Evolutionary conservation across 192 early-diverging fungal genomes (phyloP).

Genomic region (Coemansia sp.): DNA sequence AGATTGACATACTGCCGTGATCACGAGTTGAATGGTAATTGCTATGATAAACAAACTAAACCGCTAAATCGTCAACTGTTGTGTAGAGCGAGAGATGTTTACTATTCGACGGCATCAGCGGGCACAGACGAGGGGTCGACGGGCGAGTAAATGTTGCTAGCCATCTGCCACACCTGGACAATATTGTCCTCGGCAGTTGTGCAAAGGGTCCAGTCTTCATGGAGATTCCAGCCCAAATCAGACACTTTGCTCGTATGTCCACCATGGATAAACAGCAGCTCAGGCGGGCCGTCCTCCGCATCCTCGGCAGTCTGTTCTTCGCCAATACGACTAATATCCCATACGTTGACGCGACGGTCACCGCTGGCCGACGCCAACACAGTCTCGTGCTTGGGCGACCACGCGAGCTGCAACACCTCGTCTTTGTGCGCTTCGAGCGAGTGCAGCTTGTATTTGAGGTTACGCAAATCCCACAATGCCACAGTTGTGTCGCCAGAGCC

Average conservation of each 20-base stretch:
- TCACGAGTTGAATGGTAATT: too few species aligned
- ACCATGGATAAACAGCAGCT: constrained; percentile 97
- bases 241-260: constrained; percentile 96
- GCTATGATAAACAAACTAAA: too few species aligned
- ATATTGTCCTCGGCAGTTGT: constrained; percentile 97
- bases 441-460: constrained; percentile 82
- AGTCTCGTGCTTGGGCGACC: constrained; percentile 92
- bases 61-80: background rate
- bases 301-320: constrained; percentile 93
- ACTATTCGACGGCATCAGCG: constrained; percentile 32
- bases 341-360: constrained; percentile 89
- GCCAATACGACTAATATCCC: constrained; percentile 93
- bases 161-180: constrained; percentile 98
- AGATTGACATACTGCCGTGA: background rate
- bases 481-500: constrained; percentile 94
- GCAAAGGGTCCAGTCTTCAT: constrained; percentile 92
- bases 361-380: constrained; percentile 88
- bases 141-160: constrained; percentile 59
- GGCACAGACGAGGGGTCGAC: constrained; percentile 38
- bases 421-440: constrained; percentile 86
- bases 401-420: constrained; percentile 88
- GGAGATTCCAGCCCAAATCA: constrained; percentile 94
- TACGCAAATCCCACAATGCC: constrained; percentile 94
- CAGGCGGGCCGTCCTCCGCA: constrained; percentile 96
- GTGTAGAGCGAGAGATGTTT: background rate